A percentile compares a stretch with the other conserved stretches of the same genome.
Evolutionary conservation across 2,329 filamentous ascomycete species (phyloP).

Genomic region (Pyricularia sp.): DNA sequence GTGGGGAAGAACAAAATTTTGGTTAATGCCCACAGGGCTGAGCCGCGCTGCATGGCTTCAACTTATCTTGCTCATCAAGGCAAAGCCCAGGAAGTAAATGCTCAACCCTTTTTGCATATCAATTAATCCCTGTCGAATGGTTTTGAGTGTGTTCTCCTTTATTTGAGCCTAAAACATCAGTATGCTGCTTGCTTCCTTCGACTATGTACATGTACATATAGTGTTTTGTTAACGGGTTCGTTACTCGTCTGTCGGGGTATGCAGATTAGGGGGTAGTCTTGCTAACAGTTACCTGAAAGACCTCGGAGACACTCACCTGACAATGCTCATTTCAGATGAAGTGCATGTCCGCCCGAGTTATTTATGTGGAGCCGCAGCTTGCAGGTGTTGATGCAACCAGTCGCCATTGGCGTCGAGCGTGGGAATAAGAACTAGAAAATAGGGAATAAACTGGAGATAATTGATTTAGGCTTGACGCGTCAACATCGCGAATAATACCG

Average conservation of each 20-base stretch:
- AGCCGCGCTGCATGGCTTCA: neutral
- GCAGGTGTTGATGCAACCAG: neutral
- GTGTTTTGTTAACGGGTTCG: neutral
- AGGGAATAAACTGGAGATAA: neutral
- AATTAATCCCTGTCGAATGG: neutral
- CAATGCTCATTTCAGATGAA: neutral
- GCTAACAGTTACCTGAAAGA: neutral
- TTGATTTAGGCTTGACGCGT: neutral
- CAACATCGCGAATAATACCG: neutral
- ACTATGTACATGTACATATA: neutral
- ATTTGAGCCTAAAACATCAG: neutral
- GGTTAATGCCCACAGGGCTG: neutral
- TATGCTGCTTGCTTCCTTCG: neutral
- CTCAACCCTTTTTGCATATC: neutral
- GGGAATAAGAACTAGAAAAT: neutral
- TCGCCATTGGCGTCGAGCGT: neutral
- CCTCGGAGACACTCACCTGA: neutral
- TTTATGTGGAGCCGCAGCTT: neutral
- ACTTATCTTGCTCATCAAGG: neutral
- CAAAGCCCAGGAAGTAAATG: neutral
- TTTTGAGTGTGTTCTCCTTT: neutral
- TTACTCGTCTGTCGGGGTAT: neutral
- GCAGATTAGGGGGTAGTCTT: neutral
- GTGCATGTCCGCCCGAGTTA: neutral
- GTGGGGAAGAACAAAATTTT: neutral